Conservation (phyloP, 768 basidiomycete species). For the Postia placenta region DNA sequence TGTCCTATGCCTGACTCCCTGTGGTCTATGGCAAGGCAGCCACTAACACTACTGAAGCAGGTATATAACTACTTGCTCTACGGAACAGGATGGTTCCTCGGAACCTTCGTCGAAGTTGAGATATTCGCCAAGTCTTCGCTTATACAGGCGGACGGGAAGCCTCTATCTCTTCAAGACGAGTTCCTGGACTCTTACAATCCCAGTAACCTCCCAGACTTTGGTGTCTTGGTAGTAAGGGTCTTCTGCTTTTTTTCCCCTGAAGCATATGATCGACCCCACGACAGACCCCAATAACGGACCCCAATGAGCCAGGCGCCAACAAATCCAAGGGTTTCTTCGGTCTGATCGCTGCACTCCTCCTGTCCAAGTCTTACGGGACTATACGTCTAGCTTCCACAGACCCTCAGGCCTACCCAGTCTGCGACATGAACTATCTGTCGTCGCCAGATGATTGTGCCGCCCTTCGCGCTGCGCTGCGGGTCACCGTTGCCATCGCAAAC, state of each 20-base stretch:
- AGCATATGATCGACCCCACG: not conserved
- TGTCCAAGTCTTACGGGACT: slow-evolving; percentile 18
- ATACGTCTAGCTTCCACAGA: slow-evolving; percentile 25
- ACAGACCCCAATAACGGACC: not conserved
- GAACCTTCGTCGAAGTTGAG: slow-evolving; percentile 23
- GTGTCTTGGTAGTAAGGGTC: slow-evolving; percentile 30
- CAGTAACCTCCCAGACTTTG: slow-evolving; percentile 29
- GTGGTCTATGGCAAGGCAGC: slow-evolving; percentile 19
- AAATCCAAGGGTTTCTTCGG: slow-evolving; percentile 9
- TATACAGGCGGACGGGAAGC: slow-evolving; percentile 17
- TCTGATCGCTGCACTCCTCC: slow-evolving; percentile 18
- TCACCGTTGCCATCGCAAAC: slow-evolving; percentile 9
- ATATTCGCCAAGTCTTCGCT: slow-evolving; percentile 24
- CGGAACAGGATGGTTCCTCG: slow-evolving; percentile 27
- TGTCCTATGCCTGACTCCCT: slow-evolving; percentile 29
- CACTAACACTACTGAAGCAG: slow-evolving; percentile 24
- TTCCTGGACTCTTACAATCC: slow-evolving; percentile 1
- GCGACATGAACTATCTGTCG: slow-evolving; percentile 26
- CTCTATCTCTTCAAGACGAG: slow-evolving; percentile 12
- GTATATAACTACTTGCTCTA: slow-evolving; percentile 27
- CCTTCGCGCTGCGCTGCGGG: not conserved
- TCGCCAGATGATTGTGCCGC: slow-evolving; percentile 20
- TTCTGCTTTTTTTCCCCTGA: slow-evolving; percentile 9
- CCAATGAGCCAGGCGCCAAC: not conserved
- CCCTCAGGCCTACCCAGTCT: slow-evolving; percentile 22